Evolutionary conservation across 2,329 filamentous ascomycete genomes (phyloP), one percentile per base, ranked within the genome.

Genomic region (Ascochyta pisi): DNA sequence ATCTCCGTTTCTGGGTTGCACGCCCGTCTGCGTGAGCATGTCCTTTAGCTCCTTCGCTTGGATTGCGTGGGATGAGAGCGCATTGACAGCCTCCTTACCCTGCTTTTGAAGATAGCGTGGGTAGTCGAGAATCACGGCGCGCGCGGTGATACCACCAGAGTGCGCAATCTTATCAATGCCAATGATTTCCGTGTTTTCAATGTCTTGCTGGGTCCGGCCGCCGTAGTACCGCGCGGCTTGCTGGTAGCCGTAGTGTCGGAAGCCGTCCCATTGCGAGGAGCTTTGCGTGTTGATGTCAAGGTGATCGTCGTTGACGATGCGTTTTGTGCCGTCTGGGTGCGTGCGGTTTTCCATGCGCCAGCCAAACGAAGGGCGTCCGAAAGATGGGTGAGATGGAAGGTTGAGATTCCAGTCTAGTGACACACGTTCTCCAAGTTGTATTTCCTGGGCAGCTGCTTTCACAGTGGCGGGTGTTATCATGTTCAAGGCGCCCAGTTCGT

Each of bases 401-500:
- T 79, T 75, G n/a, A 80, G 68, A 9, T 70, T 67, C 68, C 77
- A 78, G 67, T 78, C 75, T 3, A 78, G 66, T 0, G 71, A 73
- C 0, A 77, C 62, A 15, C 76, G 73, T 13, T 71, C 64, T 27
- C 76, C 78, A 6, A 71, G 73, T 40, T 75, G 73, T 58, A 83
- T 82, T 61, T 83, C 80, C 16, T 72, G 68, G 0, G 79, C 75
- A 0, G 80, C 80, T 6, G 71, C 67, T 7, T 71, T 71, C 19
- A 81, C 74, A 10, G 73, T 75, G n/a, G 74, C 67, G 0, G 80
- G 77, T 0, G 82, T 85, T 50, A 86, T 76, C 2, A 84, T 75
- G 65, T 85, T 85, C 1, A 86, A 74, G 63, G 81, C 83, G 23
- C 84, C 84, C 10, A 83, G 74, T 60, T 85, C 73, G 55, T 86